Percentiles rank a stretch among this genome's conserved stretches.
Conservation (phyloP, 2,329 filamentous ascomycete genomes). For the Monosporascus sp. region DNA sequence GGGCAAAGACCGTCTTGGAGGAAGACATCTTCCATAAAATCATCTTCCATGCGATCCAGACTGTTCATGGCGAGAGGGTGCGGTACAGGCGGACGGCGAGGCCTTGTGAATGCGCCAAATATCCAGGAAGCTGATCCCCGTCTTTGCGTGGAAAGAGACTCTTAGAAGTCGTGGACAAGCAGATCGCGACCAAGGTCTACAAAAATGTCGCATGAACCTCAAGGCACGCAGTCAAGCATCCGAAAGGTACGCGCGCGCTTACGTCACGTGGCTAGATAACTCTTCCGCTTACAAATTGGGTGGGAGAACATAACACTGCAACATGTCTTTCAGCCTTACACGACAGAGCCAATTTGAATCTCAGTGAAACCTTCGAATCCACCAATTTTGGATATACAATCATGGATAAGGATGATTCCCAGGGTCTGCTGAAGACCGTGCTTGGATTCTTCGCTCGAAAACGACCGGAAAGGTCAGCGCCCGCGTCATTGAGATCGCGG, state of each 20-base stretch:
- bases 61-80: background rate
- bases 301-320: background rate
- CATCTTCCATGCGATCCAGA: conserved; percentile 1
- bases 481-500: conserved; percentile 8
- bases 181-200: background rate
- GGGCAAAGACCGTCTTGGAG: conserved; percentile 21
- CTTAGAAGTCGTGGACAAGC: background rate
- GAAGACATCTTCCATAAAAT: conserved; percentile 20
- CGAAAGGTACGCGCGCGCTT: background rate
- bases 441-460: conserved; percentile 19
- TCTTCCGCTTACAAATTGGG: background rate
- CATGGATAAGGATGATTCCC: background rate
- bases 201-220: background rate
- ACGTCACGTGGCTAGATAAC: background rate
- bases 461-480: conserved; percentile 14
- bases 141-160: background rate
- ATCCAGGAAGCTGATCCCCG: background rate
- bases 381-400: background rate
- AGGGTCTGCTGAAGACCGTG: conserved; percentile 4
- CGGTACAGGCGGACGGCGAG: background rate
- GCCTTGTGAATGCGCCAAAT: background rate
- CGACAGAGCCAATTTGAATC: background rate
- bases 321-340: background rate
- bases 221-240: background rate
- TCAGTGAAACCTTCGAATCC: background rate